A percentile compares a stretch with the other conserved stretches of the same genome.
Evolutionary conservation across 192 early-diverging fungal genomes (phyloP).

Genomic region (Umbelopsis vinacea): DNA sequence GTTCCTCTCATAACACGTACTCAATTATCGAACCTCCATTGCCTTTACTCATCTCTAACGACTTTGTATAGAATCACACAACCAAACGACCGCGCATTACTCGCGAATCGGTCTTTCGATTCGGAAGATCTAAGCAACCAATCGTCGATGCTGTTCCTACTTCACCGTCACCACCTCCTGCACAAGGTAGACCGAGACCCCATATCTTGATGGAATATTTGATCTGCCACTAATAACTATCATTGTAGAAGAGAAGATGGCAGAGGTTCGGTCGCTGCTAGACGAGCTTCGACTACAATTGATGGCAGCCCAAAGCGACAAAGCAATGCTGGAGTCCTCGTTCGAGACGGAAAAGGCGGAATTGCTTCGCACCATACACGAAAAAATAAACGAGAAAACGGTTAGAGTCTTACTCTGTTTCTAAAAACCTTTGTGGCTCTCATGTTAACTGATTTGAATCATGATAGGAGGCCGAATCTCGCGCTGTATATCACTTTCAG

Average conservation of each 20-base stretch:
- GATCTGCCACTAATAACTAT: background rate
- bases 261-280: slow-evolving; percentile 6
- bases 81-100: slow-evolving; percentile 12
- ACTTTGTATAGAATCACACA: background rate
- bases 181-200: background rate
- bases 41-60: too few relatives aligned
- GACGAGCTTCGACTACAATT: slow-evolving; percentile 17
- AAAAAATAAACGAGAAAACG: background rate
- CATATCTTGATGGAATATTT: background rate
- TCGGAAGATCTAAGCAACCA: slow-evolving; percentile 9
- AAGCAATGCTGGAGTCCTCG: slow-evolving; percentile 5
- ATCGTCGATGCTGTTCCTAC: background rate
- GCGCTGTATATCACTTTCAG: slow-evolving; percentile 26
- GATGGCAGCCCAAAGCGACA: slow-evolving; percentile 19
- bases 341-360: slow-evolving; percentile 6
- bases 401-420: background rate
- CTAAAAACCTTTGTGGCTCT: background rate
- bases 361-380: slow-evolving; percentile 11
- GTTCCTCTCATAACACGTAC: background rate
- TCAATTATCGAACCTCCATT: too few relatives aligned
- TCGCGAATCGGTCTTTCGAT: slow-evolving; percentile 14
- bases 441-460: background rate
- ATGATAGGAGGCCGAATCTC: slow-evolving; percentile 24
- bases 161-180: slow-evolving; percentile 14
- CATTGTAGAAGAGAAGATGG: slow-evolving; percentile 1